Percentiles rank a stretch among this genome's conserved stretches.
phyloP scores from a whole-genome alignment of 2,329 filamentous ascomycete genomes.

The Arthroderma uncinatum region DNA sequence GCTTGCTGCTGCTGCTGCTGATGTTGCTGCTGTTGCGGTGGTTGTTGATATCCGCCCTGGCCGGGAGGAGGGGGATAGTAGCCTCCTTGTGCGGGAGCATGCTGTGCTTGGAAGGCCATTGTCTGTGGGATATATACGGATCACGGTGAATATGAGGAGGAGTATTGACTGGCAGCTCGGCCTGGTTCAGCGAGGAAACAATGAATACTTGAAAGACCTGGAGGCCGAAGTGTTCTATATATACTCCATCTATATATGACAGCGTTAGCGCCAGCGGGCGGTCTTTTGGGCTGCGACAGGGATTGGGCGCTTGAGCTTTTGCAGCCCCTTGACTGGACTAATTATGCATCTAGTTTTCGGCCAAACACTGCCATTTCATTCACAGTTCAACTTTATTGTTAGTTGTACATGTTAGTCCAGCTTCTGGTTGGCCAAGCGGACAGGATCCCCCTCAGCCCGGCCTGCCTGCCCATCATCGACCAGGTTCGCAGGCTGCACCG shows the following conservation, averaged over 20 bases:
- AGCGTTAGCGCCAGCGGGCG: neutral
- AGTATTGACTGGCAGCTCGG: neutral
- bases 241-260: neutral
- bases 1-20: constrained; percentile 11
- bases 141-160: neutral
- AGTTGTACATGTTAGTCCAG: neutral
- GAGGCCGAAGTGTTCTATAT: neutral
- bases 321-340: neutral
- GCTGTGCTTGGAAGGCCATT: neutral
- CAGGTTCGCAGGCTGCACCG: no score
- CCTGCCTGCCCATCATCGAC: no score
- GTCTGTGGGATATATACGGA: neutral
- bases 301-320: neutral
- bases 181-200: neutral
- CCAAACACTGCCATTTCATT: neutral
- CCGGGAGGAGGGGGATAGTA: constrained; percentile 1
- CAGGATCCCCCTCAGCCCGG: neutral
- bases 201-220: neutral
- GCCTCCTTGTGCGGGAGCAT: neutral
- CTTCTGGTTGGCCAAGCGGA: neutral
- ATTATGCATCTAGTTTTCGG: neutral
- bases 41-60: constrained; percentile 13
- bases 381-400: neutral
- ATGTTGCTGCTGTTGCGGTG: constrained; percentile 17
- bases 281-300: neutral